Base-by-base conservation (phyloP, 306 rosid species). In the Castanopsis chinensis region DNA sequence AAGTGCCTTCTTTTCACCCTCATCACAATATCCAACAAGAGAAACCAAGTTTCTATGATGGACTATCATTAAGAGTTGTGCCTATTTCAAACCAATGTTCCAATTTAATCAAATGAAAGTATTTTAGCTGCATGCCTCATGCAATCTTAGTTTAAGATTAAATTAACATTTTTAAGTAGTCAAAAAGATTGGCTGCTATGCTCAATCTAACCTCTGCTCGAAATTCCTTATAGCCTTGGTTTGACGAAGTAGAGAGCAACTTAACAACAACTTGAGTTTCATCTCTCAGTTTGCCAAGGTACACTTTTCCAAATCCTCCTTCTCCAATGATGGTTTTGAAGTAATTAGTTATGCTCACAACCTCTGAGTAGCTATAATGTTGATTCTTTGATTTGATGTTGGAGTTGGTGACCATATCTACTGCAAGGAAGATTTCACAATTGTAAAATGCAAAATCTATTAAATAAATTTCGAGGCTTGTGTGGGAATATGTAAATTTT, bases 291-390 rank as follows among this genome's bases (percentile, higher is more conserved):
- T 2, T 15, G 1, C 87, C 87, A 5, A 5, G 11, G 41, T 83
- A 83, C 20, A 88, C 90, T 56, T 75, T 82, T 51, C 90, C 92
- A 72, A 88, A 86, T 61, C 90, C 92, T 18, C 90, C 88, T 73
- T 57, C 67, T 51, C 92, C 92, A 76, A 86, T 67, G 30, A 71
- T 37, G 3, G 78, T 80, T 23, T 79, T 65, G 60, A 79, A 78
- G 65, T 90, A 74, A 43, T 80, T 79, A 2, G 91, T 84, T 9
- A 87, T 87, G 6, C 35, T 18, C 4, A 78, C 17, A 60, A 87
- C 60, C 67, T 87, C 88, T 0, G 41, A 57, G 49, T 61, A 86
- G 30, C 58, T 56, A 35, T 82, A 82, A 4, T 64, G 49, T 25
- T 13, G 83, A 35, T 85, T 51, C 17, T 80, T 85, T 21, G 61